Evolutionary conservation across 805 yeast species (phyloP), one percentile per base, ranked within the genome.

Genomic region (Yarrowia sp.): DNA sequence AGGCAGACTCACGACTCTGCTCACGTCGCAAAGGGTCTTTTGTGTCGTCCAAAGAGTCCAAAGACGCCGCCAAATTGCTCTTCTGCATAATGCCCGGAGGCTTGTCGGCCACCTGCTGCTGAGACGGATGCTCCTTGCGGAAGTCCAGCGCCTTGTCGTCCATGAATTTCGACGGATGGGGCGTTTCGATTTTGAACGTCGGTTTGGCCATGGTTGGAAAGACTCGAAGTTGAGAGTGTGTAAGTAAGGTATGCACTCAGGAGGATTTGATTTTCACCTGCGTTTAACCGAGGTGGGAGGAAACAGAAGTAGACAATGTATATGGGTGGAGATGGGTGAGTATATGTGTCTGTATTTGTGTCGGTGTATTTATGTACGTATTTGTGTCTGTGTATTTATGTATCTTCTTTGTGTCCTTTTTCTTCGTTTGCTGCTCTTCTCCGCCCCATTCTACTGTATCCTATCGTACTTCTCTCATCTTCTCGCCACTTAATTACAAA

Each of bases 191-290:
- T 58, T 58, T 58, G 63, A 58, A 58, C 19, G 63, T 41, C 24
- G 63, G 63, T 41, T 58, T 58, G 4, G 63, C 63, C 63, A 58
- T 58, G n/a, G n/a, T n/a, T n/a, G n/a, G n/a, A n/a, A n/a, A n/a
- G n/a, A n/a, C n/a, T n/a, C n/a, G n/a, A n/a, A n/a, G 62, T 17
- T 44, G 49, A 26, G 33, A 2, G 28, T 7, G 14, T 19, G 40
- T 4, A 14, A 26, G 10, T 38, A 7, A 24, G 24, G 22, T 46
- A 46, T 46, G 52, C 36, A 24, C 52, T 46, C 52, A 46, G 36
- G 49, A 46, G 52, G 52, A 46, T 46, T 46, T 49, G 56, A 49
- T 49, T 49, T 49, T 49, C 56, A 49, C 56, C 56, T 49, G 56
- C 56, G n/a, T n/a, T n/a, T n/a, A n/a, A n/a, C n/a, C n/a, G n/a